These are phyloP conservation scores for Saitoella complicata DNA, from an alignment of 805 yeast genomes.

Conservation along the genomic window DNA sequence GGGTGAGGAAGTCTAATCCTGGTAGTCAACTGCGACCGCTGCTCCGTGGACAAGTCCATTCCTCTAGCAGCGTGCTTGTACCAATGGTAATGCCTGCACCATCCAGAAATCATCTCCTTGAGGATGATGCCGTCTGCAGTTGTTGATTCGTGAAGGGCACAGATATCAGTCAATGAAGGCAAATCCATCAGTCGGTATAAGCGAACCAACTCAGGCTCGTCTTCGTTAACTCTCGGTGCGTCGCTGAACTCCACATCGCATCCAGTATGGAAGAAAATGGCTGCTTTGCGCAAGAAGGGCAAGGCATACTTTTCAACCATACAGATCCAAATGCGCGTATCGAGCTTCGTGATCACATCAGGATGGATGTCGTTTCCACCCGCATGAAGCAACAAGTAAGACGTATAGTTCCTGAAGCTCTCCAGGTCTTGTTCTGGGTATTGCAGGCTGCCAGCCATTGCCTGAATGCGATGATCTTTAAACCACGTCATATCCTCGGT, in stretches of 20 bases:
- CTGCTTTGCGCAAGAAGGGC: slow-evolving; percentile 49
- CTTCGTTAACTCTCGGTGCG: background rate
- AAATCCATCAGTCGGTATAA: background rate
- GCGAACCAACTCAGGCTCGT: background rate
- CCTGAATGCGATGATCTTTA: too few species aligned
- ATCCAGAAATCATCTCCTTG: background rate
- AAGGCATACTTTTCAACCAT: slow-evolving; percentile 28
- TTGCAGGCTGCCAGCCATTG: too few species aligned
- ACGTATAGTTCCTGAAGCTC: too few species aligned
- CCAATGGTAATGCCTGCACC: background rate
- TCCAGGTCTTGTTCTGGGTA: too few species aligned
- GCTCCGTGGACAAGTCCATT: background rate
- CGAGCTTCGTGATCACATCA: too few species aligned
- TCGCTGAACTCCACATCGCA: background rate
- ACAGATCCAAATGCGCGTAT: too few species aligned
- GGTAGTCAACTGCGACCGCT: slow-evolving; percentile 7
- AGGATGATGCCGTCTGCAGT: background rate
- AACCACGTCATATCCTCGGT: too few species aligned
- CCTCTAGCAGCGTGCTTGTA: too few species aligned
- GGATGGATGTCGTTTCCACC: too few species aligned
- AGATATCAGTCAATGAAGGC: background rate
- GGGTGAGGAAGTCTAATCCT: slow-evolving; percentile 30
- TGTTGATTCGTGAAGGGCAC: background rate
- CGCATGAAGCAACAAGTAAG: too few species aligned
- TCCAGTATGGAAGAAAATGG: slow-evolving; percentile 37